These are phyloP conservation scores for Vanrija sp. DNA, from an alignment of 1,284 basidiomycete species.

Conservation along the genomic window DNA sequence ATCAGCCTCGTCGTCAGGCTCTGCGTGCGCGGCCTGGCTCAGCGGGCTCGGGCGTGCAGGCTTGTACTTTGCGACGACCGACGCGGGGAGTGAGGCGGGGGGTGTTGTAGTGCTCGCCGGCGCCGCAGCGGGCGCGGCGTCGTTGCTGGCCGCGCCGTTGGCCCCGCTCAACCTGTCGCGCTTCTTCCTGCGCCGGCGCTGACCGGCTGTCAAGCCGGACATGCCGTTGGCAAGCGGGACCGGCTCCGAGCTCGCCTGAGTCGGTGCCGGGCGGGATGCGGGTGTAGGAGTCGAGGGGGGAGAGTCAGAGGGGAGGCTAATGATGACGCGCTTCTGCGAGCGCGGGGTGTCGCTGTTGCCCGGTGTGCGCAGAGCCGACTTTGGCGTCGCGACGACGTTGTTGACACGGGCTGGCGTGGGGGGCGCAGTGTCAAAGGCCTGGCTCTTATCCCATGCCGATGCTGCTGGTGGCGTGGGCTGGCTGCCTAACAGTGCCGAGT, in stretches of 20 bases:
- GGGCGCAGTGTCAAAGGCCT: no score
- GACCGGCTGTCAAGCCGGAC: no score
- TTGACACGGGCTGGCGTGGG: no score
- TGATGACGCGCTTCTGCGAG: conserved; percentile 10
- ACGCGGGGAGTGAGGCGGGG: not conserved
- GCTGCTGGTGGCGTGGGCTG: not conserved
- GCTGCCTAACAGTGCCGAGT: conserved; percentile 11
- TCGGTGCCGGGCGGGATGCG: not conserved
- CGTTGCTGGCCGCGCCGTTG: not conserved
- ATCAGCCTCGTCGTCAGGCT: not conserved
- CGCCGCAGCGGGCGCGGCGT: not conserved
- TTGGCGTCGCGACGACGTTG: conserved; percentile 1
- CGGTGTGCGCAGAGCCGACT: conserved; percentile 7
- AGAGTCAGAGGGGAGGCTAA: conserved; percentile 5
- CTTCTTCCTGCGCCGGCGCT: not conserved
- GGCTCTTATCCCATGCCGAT: no score
- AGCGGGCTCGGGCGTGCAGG: conserved; percentile 28
- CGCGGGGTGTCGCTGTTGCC: conserved; percentile 3
- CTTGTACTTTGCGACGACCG: conserved; percentile 16
- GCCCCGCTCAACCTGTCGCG: no score
- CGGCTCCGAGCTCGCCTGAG: no score
- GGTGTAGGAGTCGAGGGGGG: conserved; percentile 6
- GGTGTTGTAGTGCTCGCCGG: not conserved
- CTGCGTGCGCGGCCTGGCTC: conserved; percentile 10
- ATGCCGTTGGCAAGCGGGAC: no score